Percentiles rank a stretch among this genome's conserved stretches.
These are phyloP conservation scores for Globisporangium nagaii DNA, from an alignment of 352 stramenopile species.

Conservation along the genomic window DNA sequence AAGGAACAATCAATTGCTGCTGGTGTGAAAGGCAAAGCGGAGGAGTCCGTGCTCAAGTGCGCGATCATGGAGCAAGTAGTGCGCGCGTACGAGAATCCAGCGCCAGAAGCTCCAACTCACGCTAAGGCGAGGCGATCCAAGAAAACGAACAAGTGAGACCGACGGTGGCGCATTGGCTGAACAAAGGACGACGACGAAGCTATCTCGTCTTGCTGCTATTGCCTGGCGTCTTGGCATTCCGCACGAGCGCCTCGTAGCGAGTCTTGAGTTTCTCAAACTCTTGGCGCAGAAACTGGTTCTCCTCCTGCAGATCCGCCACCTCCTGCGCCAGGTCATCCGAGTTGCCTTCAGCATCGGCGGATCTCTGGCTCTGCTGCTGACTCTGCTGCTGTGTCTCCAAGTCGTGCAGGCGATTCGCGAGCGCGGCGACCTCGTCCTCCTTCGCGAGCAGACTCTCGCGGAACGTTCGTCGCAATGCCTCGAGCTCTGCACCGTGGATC, in stretches of 20 bases:
- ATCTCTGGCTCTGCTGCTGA: neutral
- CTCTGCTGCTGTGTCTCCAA: constrained; percentile 3
- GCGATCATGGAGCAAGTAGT: constrained; percentile 45
- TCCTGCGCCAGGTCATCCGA: constrained; percentile 20
- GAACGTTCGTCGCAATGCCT: constrained; percentile 42
- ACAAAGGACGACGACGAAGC: neutral
- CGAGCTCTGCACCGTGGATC: constrained; percentile 26
- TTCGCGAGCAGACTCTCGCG: constrained; percentile 49
- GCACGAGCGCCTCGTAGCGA: constrained; percentile 43
- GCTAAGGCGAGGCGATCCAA: neutral
- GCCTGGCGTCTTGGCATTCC: neutral
- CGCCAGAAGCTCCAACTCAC: neutral
- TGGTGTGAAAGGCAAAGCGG: constrained; percentile 13
- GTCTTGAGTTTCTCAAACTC: constrained; percentile 67
- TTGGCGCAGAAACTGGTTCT: constrained; percentile 60
- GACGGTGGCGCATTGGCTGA: neutral
- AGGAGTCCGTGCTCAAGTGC: constrained; percentile 32
- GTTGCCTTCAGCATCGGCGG: no score
- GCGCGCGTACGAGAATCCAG: no score
- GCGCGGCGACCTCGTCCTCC: constrained; percentile 49
- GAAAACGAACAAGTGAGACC: constrained; percentile 3
- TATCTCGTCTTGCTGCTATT: constrained; percentile 2
- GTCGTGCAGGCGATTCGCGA: constrained; percentile 32
- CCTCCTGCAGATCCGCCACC: constrained; percentile 49
- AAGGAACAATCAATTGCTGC: no score